Evolutionary conservation across 495 filamentous ascomycete species (phyloP).

Genomic region (Geopyxis carbonaria): DNA sequence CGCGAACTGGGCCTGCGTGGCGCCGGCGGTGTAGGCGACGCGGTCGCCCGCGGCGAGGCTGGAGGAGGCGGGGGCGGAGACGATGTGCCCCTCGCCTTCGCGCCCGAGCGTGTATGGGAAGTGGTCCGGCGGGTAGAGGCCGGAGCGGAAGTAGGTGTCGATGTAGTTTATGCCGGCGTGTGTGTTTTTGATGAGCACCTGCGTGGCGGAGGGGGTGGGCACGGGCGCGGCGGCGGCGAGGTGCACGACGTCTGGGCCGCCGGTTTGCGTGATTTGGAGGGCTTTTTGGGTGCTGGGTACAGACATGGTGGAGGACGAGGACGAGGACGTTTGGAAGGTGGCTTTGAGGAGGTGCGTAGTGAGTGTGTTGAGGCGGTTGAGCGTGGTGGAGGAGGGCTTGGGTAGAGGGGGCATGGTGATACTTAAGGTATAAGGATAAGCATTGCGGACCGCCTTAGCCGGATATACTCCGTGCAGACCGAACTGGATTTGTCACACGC

Average conservation of each 20-base stretch:
- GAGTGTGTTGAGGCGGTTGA: too few species aligned
- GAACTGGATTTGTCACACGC: too few species aligned
- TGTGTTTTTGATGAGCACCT: constrained; percentile 74
- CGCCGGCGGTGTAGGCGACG: constrained; percentile 44
- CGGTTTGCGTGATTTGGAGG: constrained; percentile 45
- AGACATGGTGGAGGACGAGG: constrained; percentile 8
- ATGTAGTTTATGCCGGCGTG: constrained; percentile 83
- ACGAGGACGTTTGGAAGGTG: background rate
- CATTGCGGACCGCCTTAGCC: too few species aligned
- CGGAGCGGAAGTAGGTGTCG: constrained; percentile 78
- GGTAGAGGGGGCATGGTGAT: too few species aligned
- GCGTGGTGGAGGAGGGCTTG: too few species aligned
- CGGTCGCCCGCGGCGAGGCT: constrained; percentile 44
- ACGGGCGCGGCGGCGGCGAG: constrained; percentile 61
- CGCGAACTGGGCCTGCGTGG: constrained; percentile 65
- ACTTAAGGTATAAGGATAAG: too few species aligned
- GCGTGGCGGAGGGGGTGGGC: constrained; percentile 47
- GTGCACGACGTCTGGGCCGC: constrained; percentile 62
- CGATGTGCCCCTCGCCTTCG: constrained; percentile 55
- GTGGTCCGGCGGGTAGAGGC: constrained; percentile 54
- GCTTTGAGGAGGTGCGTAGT: too few species aligned
- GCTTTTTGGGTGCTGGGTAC: constrained; percentile 15
- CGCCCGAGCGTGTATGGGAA: constrained; percentile 70
- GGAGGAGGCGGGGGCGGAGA: constrained; percentile 29
- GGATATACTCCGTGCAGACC: too few species aligned